Percentiles rank a stretch among this genome's conserved stretches.
These are phyloP conservation scores for Scutellaria barbata DNA, from an alignment of 257 asterid species.

Conservation along the genomic window DNA sequence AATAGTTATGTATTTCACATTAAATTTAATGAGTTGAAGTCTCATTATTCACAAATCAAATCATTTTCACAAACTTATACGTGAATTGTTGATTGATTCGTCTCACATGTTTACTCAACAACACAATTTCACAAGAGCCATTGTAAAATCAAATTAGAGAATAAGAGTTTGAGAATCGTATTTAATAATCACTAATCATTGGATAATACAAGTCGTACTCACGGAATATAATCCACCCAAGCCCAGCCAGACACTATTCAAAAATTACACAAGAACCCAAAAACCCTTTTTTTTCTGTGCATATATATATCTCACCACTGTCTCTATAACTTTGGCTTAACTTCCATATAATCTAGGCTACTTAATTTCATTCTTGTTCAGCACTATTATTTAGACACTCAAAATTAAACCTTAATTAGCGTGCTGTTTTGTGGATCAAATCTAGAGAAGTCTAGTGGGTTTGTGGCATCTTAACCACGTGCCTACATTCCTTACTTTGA, in stretches of 20 bases:
- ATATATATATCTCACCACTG: constrained; percentile 37
- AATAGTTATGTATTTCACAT: too few species aligned
- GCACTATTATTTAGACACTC: background rate
- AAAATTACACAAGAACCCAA: constrained; percentile 36
- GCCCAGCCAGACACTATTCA: constrained; percentile 33
- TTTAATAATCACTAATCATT: constrained; percentile 38
- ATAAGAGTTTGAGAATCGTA: too few species aligned
- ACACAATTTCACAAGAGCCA: too few species aligned
- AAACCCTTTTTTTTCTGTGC: constrained; percentile 31
- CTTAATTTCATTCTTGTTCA: constrained; percentile 31
- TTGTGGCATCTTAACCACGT: constrained; percentile 57
- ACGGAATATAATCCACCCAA: constrained; percentile 44
- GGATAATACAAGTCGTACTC: constrained; percentile 39
- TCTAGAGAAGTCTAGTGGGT: constrained; percentile 31
- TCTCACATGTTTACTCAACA: too few species aligned
- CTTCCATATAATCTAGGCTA: constrained; percentile 40
- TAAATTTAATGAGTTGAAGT: too few species aligned
- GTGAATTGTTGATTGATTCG: too few species aligned
- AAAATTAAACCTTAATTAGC: background rate
- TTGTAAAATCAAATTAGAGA: too few species aligned
- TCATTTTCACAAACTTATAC: too few species aligned
- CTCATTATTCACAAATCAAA: too few species aligned
- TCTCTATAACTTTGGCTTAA: constrained; percentile 57
- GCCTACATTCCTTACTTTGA: constrained; percentile 50
- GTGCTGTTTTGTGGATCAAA: constrained; percentile 34